Percentiles rank a stretch among this genome's conserved stretches.
Evolutionary conservation across 495 filamentous ascomycete species (phyloP).

Genomic region (Letharia lupina): DNA sequence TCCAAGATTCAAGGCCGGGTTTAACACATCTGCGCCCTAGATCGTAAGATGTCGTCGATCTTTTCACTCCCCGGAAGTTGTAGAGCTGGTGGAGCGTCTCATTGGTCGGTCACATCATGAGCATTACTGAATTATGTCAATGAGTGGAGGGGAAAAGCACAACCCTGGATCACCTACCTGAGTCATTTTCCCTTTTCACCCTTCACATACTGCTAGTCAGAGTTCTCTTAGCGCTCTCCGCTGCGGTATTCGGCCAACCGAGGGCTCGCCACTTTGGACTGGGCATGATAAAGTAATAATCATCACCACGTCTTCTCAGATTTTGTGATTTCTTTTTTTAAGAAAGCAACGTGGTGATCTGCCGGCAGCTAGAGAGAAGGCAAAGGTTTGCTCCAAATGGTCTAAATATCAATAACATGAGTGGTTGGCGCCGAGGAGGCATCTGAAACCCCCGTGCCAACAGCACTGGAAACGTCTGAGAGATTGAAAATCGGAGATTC

Average conservation of each 20-base stretch:
- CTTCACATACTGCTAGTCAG: neutral
- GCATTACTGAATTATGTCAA: neutral
- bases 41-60: neutral
- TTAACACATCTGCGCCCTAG: neutral
- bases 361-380: neutral
- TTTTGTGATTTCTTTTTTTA: neutral
- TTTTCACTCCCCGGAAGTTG: neutral
- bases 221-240: neutral
- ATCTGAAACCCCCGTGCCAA: slow-evolving; percentile 6
- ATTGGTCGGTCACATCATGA: neutral
- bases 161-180: neutral
- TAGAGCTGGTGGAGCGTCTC: neutral
- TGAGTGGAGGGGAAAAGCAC: neutral
- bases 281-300: neutral
- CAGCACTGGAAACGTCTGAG: neutral
- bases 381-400: neutral
- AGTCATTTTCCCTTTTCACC: neutral
- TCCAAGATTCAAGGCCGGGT: neutral
- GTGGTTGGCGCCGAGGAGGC: neutral
- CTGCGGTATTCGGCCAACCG: neutral
- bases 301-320: neutral
- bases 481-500: neutral
- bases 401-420: too few species aligned
- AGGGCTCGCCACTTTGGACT: neutral
- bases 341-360: neutral